Evolutionary conservation across 2,329 filamentous ascomycete species (phyloP).

Genomic region (Hymenoscyphus fraxineus): DNA sequence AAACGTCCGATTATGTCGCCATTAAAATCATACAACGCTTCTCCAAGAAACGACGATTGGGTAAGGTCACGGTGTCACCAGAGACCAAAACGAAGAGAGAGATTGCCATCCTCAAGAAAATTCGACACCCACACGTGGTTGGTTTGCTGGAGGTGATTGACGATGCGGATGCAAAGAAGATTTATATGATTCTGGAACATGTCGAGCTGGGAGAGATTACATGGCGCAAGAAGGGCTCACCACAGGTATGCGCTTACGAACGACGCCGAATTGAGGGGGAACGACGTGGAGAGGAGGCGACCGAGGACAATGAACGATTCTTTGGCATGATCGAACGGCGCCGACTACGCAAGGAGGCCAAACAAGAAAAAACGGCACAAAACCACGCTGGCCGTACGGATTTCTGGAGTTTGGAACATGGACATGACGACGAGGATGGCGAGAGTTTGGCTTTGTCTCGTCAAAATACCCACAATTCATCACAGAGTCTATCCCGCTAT

Average conservation of each 20-base stretch:
- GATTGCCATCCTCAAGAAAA: constrained; percentile 97
- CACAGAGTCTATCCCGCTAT: constrained; percentile 22
- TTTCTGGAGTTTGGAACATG: constrained; percentile 83
- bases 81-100: constrained; percentile 88
- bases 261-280: constrained; percentile 75
- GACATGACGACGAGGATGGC: constrained; percentile 48
- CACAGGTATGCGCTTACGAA: constrained; percentile 79
- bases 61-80: constrained; percentile 67
- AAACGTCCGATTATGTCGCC: constrained; percentile 75
- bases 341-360: constrained; percentile 53
- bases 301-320: constrained; percentile 55
- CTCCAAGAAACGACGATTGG: constrained; percentile 88
- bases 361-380: constrained; percentile 51
- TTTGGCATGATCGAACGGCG: constrained; percentile 56
- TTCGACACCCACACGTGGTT: constrained; percentile 94
- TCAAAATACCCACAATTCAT: constrained; percentile 29
- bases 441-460: constrained; percentile 35
- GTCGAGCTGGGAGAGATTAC: constrained; percentile 91
- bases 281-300: constrained; percentile 52
- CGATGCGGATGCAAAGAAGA: constrained; percentile 92
- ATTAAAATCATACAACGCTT: constrained; percentile 99
- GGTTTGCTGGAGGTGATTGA: constrained; percentile 95
- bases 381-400: constrained; percentile 53
- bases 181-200: constrained; percentile 95
- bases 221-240: constrained; percentile 86